A percentile compares a stretch with the other conserved stretches of the same genome.
Evolutionary conservation across 2,329 filamentous ascomycete genomes (phyloP).

Genomic region (Hypoxylon sp.): DNA sequence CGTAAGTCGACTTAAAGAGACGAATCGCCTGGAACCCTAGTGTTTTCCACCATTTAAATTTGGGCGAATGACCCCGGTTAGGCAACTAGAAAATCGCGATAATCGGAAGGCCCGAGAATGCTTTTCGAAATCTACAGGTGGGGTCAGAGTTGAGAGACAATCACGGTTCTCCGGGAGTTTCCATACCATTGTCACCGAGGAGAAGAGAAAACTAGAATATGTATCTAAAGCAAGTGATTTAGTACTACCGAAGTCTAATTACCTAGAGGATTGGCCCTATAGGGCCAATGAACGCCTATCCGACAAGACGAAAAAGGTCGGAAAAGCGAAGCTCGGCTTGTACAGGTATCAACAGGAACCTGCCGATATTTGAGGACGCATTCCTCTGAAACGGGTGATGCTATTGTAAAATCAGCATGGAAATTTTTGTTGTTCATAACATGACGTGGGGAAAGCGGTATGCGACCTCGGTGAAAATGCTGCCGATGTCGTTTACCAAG

Average conservation of each 20-base stretch:
- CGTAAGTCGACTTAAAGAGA: no score
- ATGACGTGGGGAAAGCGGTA: slow-evolving; percentile 34
- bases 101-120: slow-evolving; percentile 9
- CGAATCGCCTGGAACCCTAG: no score
- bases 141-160: slow-evolving; percentile 31
- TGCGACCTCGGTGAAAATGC: slow-evolving; percentile 32
- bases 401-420: slow-evolving; percentile 45
- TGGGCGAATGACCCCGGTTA: slow-evolving; percentile 4
- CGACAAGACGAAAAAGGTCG: slow-evolving; percentile 13
- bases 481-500: slow-evolving; percentile 39
- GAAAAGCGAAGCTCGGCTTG: slow-evolving; percentile 17
- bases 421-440: slow-evolving; percentile 36
- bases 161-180: slow-evolving; percentile 24
- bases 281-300: slow-evolving; percentile 18
- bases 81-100: background rate
- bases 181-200: slow-evolving; percentile 31
- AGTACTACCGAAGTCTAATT: slow-evolving; percentile 38
- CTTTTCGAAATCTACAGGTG: slow-evolving; percentile 25
- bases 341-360: slow-evolving; percentile 21
- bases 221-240: slow-evolving; percentile 33
- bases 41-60: slow-evolving; percentile 1
- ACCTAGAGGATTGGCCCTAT: slow-evolving; percentile 30
- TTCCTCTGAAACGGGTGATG: slow-evolving; percentile 31
- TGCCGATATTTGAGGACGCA: slow-evolving; percentile 24
- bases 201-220: slow-evolving; percentile 11